Evolutionary conservation across 2,329 filamentous ascomycete species (phyloP).

Genomic region (Clarireedia paspali): DNA sequence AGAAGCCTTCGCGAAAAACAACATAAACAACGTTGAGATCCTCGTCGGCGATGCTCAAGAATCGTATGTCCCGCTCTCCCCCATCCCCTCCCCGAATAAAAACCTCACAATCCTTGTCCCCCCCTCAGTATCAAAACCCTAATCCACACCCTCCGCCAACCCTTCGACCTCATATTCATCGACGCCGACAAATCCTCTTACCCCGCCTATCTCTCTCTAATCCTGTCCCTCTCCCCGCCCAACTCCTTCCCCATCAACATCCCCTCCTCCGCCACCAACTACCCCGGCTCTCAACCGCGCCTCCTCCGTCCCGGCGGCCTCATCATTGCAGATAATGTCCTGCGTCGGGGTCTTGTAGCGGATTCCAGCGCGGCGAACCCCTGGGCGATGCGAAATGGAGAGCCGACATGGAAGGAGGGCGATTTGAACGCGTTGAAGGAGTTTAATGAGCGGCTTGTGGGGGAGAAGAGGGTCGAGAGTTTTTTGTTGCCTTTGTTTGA

Average conservation of each 20-base stretch:
- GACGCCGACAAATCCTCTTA: slow-evolving; percentile 48
- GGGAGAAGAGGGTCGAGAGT: slow-evolving; percentile 29
- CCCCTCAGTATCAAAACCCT: slow-evolving; percentile 12
- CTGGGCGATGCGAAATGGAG: slow-evolving; percentile 12
- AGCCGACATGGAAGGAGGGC: slow-evolving; percentile 24
- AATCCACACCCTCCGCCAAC: slow-evolving; percentile 25
- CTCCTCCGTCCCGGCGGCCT: slow-evolving; percentile 42
- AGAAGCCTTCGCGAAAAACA: slow-evolving; percentile 33
- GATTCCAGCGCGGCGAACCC: slow-evolving; percentile 31
- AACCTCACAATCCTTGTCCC: no score
- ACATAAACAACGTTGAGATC: slow-evolving; percentile 39
- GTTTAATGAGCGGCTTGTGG: slow-evolving; percentile 31
- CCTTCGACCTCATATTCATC: slow-evolving; percentile 48
- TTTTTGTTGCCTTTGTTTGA: slow-evolving; percentile 35
- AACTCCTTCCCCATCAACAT: neutral
- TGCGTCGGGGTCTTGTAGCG: slow-evolving; percentile 42
- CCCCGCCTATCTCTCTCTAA: slow-evolving; percentile 38
- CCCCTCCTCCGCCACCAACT: slow-evolving; percentile 1
- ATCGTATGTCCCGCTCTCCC: slow-evolving; percentile 32
- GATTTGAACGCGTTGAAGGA: slow-evolving; percentile 48
- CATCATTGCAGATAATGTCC: slow-evolving; percentile 47
- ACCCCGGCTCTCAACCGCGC: slow-evolving; percentile 21
- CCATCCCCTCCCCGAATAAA: neutral
- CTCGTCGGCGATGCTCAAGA: slow-evolving; percentile 39
- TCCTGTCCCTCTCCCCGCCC: slow-evolving; percentile 34